phyloP scores from a whole-genome alignment of 164 flowering plant genomes.

The Macadamia tetraphylla region DNA sequence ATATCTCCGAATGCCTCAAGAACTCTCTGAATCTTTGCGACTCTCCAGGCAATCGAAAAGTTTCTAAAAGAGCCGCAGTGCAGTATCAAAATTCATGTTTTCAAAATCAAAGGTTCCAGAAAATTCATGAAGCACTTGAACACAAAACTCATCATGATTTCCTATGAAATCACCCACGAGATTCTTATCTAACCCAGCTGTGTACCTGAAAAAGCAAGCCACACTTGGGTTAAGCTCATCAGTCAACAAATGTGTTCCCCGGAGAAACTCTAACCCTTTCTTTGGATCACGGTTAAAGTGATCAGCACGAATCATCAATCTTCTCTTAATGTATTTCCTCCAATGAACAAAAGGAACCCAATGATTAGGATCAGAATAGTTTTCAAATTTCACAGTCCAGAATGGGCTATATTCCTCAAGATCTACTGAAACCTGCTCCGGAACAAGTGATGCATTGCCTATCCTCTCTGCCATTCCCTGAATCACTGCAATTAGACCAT shows the following conservation, averaged over 20 bases:
- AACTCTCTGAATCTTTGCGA: conserved; percentile 42
- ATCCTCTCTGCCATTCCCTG: conserved; percentile 41
- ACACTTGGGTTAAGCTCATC: conserved; percentile 41
- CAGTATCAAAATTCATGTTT: conserved; percentile 39
- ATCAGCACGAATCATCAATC: conserved; percentile 31
- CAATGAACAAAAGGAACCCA: conserved; percentile 35
- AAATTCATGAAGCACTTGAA: conserved; percentile 42
- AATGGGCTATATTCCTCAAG: conserved; percentile 28
- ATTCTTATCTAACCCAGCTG: conserved; percentile 39
- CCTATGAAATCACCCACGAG: conserved; percentile 37
- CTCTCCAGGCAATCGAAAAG: conserved; percentile 43
- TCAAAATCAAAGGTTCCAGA: conserved; percentile 37
- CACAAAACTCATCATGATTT: conserved; percentile 39
- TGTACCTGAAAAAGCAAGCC: conserved; percentile 41
- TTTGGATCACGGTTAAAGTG: conserved; percentile 38
- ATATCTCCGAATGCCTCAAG: conserved; percentile 48
- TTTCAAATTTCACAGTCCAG: conserved; percentile 37
- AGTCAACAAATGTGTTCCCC: conserved; percentile 34
- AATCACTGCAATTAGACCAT: conserved; percentile 38
- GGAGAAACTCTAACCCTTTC: conserved; percentile 37
- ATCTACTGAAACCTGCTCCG: conserved; percentile 13
- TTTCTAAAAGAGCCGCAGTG: conserved; percentile 38
- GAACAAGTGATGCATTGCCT: conserved; percentile 15
- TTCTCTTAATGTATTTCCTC: conserved; percentile 34
- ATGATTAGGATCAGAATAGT: conserved; percentile 27